Base-by-base conservation (phyloP, 768 basidiomycete species). In the Panellus pusillus region DNA sequence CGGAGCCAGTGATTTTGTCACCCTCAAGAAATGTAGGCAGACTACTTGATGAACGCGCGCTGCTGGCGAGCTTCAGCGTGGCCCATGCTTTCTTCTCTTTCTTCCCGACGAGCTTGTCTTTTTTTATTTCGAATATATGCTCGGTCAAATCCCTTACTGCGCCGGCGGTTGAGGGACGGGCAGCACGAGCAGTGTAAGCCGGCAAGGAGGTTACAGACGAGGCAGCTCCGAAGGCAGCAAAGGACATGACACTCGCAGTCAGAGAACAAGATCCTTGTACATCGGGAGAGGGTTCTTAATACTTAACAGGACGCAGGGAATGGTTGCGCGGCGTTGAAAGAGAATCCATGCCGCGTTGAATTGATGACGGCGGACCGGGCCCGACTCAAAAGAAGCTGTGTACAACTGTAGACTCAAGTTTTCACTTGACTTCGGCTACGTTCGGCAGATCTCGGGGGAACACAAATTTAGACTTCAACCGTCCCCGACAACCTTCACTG, bases 61-160 rank as follows among this genome's bases (percentile, higher is more conserved):
- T 58, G n/a, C 57, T 58, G 35, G 13, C 32, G 17, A 60, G 50
- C 37, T 44, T 60, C 28, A 60, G 52, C 3, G 59, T 61, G 19
- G 59, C 59, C 59, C 59, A 61, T 12, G 59, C 19, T 35, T 51
- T 54, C 51, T 61, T 50, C 44, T 57, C 56, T 52, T 61, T 61
- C 52, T 54, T 54, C 48, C 11, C 32, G 14, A 35, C 11, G 9
- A 35, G 32, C 7, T 35, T 35, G 32, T 35, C 32, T 7, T 35
- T 35, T 35, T 56, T 54, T 44, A 61, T 36, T 19, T 61, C 59
- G 32, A 54, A 61, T 3, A 51, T 35, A 51, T 61, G 59, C 45
- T 61, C 51, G 1, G 59, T 61, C 29, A 50, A 24, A 29, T 50
- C 44, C 35, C 59, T 27, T 27, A 38, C 47, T 4, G 50, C 54